These are phyloP conservation scores for Diplodia seriata DNA, from an alignment of 2,329 filamentous ascomycete species.

Conservation along the genomic window DNA sequence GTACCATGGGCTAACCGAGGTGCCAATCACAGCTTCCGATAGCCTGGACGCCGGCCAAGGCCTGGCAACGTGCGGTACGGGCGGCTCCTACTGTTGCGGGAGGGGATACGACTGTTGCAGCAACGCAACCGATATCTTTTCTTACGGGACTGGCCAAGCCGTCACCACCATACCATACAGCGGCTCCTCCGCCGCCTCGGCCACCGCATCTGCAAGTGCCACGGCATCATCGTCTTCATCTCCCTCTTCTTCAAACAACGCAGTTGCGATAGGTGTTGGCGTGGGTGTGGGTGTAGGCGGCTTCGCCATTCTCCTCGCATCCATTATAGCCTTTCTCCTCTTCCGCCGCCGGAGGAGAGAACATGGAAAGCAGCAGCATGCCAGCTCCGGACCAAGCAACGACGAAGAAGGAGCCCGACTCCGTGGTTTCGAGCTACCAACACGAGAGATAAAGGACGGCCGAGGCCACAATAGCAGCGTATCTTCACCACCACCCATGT, in stretches of 20 bases:
- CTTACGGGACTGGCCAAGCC: conserved; percentile 33
- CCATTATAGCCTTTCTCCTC: conserved; percentile 29
- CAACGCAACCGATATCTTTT: conserved; percentile 36
- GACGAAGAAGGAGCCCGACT: not conserved
- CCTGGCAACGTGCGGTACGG: conserved; percentile 35
- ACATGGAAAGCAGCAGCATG: not conserved
- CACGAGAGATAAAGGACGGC: conserved; percentile 12
- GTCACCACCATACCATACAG: conserved; percentile 36
- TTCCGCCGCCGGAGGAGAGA: conserved; percentile 26
- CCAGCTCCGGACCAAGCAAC: not conserved
- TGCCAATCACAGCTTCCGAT: conserved; percentile 23
- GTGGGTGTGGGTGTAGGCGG: conserved; percentile 37
- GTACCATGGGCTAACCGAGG: conserved; percentile 22
- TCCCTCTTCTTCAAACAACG: conserved; percentile 20
- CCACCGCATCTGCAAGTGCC: conserved; percentile 1
- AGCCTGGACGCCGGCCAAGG: conserved; percentile 36
- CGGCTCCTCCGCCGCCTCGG: conserved; percentile 28
- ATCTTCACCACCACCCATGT: conserved; percentile 5
- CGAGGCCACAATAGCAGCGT: not conserved
- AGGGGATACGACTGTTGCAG: conserved; percentile 37
- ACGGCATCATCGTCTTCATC: conserved; percentile 12
- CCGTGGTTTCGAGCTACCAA: not conserved
- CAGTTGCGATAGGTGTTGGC: conserved; percentile 36
- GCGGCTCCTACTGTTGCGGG: conserved; percentile 37
- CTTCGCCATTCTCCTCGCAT: conserved; percentile 33